Evolutionary conservation across 1,139 yeast genomes (phyloP), one percentile per base, ranked within the genome.

Genomic region (Debaryomycetaceae sp.): DNA sequence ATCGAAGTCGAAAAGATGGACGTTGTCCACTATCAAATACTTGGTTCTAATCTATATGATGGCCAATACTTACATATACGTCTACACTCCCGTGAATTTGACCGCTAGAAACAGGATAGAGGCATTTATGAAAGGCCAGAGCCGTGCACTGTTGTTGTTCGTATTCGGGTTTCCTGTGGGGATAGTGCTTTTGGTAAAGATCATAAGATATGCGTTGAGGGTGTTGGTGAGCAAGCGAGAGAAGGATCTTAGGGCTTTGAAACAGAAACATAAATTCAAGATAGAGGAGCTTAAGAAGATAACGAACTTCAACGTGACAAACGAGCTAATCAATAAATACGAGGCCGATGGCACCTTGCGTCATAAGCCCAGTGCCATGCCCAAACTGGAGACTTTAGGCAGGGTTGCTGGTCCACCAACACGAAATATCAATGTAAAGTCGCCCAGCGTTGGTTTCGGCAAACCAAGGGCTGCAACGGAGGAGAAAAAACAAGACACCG

Each of bases 261-360:
- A 74, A 51, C 68, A 70, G 36, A 67, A 74, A 45, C 95, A 87
- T 51, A 69, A 72, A 47, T 71, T 69, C 29, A 84, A 85, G 62
- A 76, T 91, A 41, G 84, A 82, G 17, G 90, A 86, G 47, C 72
- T 91, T 64, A 91, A 91, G 64, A 80, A 81, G 48, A 75, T 80
- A 54, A 87, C 97, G 22, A 87, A 87, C 55, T 93, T 83, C 63
- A 80, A 85, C 55, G 77, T 84, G 20, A 88, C 97, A 1, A 83
- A 81, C 60, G 83, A 87, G 13, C 71, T 91, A 45, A 68, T 93
- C 42, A 79, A 75, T 44, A 75, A 90, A 54, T 90, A 81, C 56
- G 82, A 81, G 1, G 80, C 74, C 5, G 55, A 64, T 6, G 67
- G 60, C 40, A 27, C 31, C 11, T 27, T 27, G 31, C 31, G 31